A percentile compares a stretch with the other conserved stretches of the same genome.
phyloP scores from a whole-genome alignment of 768 basidiomycete species.

The Tulasnella sp. region DNA sequence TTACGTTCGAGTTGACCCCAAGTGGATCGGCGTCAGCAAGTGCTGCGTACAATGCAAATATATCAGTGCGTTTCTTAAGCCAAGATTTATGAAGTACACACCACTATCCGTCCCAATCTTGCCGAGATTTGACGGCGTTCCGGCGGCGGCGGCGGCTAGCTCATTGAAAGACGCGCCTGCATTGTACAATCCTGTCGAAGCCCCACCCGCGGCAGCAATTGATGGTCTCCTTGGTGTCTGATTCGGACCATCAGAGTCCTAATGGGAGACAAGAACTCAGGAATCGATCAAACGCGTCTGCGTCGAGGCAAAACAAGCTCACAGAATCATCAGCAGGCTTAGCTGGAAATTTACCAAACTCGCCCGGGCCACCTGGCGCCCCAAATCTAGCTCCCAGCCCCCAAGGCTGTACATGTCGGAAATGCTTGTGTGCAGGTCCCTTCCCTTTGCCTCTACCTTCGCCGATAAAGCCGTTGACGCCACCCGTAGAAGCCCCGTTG shows the following conservation, averaged over 20 bases:
- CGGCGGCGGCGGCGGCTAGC: conserved; percentile 47
- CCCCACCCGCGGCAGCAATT: conserved; percentile 34
- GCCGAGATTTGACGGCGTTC: conserved; percentile 77
- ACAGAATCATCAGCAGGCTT: conserved; percentile 56
- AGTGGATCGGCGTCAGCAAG: conserved; percentile 94
- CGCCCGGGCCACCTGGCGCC: conserved; percentile 22
- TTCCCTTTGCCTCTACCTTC: conserved; percentile 29
- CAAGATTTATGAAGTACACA: conserved; percentile 17
- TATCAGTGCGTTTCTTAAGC: conserved; percentile 20
- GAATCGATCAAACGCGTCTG: background rate
- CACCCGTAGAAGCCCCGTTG: conserved; percentile 29
- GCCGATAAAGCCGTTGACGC: conserved; percentile 29
- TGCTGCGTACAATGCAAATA: conserved; percentile 34
- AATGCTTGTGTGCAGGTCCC: conserved; percentile 36
- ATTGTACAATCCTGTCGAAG: conserved; percentile 38
- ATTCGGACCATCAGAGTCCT: conserved; percentile 61
- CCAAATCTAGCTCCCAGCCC: conserved; percentile 47
- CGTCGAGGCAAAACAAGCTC: conserved; percentile 12
- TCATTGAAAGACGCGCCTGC: conserved; percentile 33
- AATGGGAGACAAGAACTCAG: background rate
- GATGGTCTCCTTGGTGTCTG: conserved; percentile 62
- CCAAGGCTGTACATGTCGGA: conserved; percentile 64
- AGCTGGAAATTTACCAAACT: conserved; percentile 32
- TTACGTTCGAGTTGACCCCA: conserved; percentile 84
- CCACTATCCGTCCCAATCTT: conserved; percentile 69